phyloP scores from a whole-genome alignment of 2,329 filamentous ascomycete species.

The Claviceps sorghi region DNA sequence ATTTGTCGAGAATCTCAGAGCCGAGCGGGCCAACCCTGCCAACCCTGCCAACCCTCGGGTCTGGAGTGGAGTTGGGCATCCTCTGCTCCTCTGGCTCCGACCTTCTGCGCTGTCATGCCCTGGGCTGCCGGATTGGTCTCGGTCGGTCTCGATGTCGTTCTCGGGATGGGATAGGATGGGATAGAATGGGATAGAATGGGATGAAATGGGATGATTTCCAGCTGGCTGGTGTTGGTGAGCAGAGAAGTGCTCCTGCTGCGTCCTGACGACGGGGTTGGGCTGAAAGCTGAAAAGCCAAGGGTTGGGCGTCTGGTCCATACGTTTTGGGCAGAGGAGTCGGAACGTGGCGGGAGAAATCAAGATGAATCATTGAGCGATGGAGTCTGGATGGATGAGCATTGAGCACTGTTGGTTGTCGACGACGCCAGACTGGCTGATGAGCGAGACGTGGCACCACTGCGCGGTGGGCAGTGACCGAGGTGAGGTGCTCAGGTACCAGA shows the following conservation, averaged over 20 bases:
- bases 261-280: background rate
- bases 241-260: background rate
- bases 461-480: background rate
- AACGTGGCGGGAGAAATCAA: too few species aligned
- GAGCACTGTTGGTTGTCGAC: too few species aligned
- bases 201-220: too few species aligned
- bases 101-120: background rate
- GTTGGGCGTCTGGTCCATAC: background rate
- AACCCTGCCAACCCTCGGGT: background rate
- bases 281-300: too few species aligned
- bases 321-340: background rate
- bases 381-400: too few species aligned
- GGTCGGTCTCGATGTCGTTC: background rate
- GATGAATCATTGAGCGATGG: too few species aligned
- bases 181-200: too few species aligned
- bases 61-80: background rate
- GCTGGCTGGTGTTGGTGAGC: background rate
- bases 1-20: background rate
- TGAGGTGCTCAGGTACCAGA: background rate
- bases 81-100: background rate
- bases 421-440: too few species aligned
- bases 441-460: constrained; percentile 4
- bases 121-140: background rate
- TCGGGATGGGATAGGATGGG: too few species aligned
- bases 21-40: background rate